These are phyloP conservation scores for Claviceps sp. DNA, from an alignment of 2,329 filamentous ascomycete genomes.

Conservation along the genomic window DNA sequence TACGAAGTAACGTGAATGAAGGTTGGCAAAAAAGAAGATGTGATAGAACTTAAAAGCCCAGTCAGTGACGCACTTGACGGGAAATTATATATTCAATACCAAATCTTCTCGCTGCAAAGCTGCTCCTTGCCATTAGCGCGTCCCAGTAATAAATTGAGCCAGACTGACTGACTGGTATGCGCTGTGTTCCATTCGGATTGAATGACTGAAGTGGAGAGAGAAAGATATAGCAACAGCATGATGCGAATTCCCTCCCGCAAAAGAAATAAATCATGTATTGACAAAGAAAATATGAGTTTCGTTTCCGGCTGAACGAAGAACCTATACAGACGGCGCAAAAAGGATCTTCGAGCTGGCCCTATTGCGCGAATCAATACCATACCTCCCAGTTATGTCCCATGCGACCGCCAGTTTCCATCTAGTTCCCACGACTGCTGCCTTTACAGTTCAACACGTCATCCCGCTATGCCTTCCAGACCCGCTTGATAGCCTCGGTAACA, in stretches of 20 bases:
- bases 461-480: slow-evolving; percentile 69
- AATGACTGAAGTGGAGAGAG: too few relatives aligned
- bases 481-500: slow-evolving; percentile 75
- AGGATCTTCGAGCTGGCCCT: not conserved
- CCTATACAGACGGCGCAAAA: slow-evolving; percentile 9
- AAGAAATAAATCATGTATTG: not conserved
- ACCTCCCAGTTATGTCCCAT: not conserved
- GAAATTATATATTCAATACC: too few relatives aligned
- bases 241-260: not conserved
- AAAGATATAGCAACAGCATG: not conserved
- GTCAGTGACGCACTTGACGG: not conserved
- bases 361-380: not conserved
- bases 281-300: slow-evolving; percentile 7
- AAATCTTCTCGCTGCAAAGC: not conserved
- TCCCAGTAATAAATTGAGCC: not conserved
- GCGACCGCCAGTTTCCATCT: not conserved
- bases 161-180: too few relatives aligned
- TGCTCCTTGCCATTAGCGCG: not conserved
- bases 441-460: not conserved
- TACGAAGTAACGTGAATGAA: too few relatives aligned
- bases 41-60: too few relatives aligned
- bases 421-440: not conserved
- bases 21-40: too few relatives aligned
- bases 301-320: slow-evolving; percentile 5
- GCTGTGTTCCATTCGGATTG: too few relatives aligned